These are phyloP conservation scores for Aeschynomene evenia DNA, from an alignment of 306 rosid species.

Conservation along the genomic window DNA sequence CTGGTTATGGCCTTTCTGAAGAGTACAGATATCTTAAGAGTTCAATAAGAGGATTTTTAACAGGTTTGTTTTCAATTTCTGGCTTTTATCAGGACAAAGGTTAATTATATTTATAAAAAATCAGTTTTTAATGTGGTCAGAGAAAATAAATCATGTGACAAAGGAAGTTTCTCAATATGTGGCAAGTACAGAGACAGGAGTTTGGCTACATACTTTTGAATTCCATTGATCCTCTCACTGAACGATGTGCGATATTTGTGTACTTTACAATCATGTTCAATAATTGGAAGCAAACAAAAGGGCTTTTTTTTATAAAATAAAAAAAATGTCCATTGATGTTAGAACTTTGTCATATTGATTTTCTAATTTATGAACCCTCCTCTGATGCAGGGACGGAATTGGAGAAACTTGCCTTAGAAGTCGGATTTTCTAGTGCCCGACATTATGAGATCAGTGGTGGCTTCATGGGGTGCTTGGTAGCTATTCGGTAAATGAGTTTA, in stretches of 20 bases:
- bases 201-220: neutral
- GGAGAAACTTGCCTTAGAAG: slow-evolving; percentile 79
- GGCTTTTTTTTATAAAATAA: neutral
- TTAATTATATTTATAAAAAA: neutral
- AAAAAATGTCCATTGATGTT: slow-evolving; percentile 3
- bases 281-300: neutral
- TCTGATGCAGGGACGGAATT: slow-evolving; percentile 68
- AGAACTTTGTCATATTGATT: slow-evolving; percentile 16
- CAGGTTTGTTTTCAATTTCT: slow-evolving; percentile 52
- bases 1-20: slow-evolving; percentile 74
- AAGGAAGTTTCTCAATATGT: too few species aligned
- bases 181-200: neutral
- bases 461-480: slow-evolving; percentile 89
- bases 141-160: too few species aligned
- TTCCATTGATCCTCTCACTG: neutral
- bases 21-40: slow-evolving; percentile 73
- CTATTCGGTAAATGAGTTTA: slow-evolving; percentile 44
- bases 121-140: neutral
- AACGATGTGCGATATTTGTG: neutral
- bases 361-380: slow-evolving; percentile 21
- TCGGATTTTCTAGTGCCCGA: slow-evolving; percentile 69
- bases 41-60: slow-evolving; percentile 76
- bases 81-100: neutral
- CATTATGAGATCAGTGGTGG: slow-evolving; percentile 87
- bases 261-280: neutral